These are phyloP conservation scores for Suhomyces prunicola DNA, from an alignment of 805 yeast genomes.

Conservation along the genomic window DNA sequence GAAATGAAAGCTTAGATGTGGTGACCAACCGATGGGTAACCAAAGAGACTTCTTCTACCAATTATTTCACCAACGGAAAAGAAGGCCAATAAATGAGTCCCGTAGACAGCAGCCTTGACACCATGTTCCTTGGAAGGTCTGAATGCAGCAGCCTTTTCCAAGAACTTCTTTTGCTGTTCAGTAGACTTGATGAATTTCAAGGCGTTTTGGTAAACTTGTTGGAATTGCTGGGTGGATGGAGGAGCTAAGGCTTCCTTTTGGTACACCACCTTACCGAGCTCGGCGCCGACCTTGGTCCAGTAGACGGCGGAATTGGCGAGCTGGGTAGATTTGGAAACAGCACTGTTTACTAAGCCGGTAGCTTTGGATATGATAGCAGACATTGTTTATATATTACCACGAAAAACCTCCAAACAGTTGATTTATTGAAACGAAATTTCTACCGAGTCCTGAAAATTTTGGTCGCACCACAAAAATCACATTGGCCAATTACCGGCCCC, in stretches of 20 bases:
- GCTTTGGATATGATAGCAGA: constrained; percentile 44
- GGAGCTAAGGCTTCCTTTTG: constrained; percentile 91
- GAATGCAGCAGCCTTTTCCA: constrained; percentile 45
- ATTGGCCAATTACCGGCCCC: constrained; percentile 13
- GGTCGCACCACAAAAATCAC: not conserved
- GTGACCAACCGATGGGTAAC: constrained; percentile 70
- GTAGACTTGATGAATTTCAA: constrained; percentile 36
- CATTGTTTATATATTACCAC: constrained; percentile 20
- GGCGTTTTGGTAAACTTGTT: constrained; percentile 60
- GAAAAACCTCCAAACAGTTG: not conserved
- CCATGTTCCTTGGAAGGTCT: constrained; percentile 52
- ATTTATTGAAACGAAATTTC: not conserved
- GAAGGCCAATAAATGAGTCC: constrained; percentile 82
- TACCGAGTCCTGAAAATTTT: constrained; percentile 3
- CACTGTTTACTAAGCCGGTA: constrained; percentile 33
- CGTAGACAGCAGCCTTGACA: constrained; percentile 68
- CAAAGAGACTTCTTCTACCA: constrained; percentile 92
- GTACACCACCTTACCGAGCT: constrained; percentile 75
- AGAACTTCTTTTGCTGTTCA: constrained; percentile 57
- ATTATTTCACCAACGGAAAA: constrained; percentile 93
- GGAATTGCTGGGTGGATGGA: constrained; percentile 74
- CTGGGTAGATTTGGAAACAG: constrained; percentile 36
- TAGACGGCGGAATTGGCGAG: constrained; percentile 59
- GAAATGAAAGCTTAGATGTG: constrained; percentile 16
- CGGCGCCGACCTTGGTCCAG: constrained; percentile 72